A percentile compares a stretch with the other conserved stretches of the same genome.
Conservation (phyloP, 768 basidiomycete species). For the Imleria badia region DNA sequence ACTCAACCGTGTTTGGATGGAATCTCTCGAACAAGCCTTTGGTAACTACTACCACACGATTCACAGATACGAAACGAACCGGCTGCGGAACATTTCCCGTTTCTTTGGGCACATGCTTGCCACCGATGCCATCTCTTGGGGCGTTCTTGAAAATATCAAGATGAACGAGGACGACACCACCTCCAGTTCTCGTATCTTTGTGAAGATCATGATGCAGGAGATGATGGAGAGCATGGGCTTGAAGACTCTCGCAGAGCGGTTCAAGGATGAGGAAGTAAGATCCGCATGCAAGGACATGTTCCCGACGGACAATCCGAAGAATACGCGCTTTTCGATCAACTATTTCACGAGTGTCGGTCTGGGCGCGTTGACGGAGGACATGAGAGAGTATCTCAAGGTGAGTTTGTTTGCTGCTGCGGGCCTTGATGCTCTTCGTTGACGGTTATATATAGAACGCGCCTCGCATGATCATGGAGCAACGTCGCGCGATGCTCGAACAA, state of each 20-base stretch:
- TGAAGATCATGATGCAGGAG: slow-evolving; percentile 96
- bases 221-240: slow-evolving; percentile 94
- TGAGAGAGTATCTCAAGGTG: slow-evolving; percentile 95
- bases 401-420: slow-evolving; percentile 22
- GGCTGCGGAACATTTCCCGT: slow-evolving; percentile 92
- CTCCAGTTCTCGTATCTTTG: slow-evolving; percentile 91
- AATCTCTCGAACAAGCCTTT: slow-evolving; percentile 86
- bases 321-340: slow-evolving; percentile 95
- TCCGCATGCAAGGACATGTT: slow-evolving; percentile 81
- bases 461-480: slow-evolving; percentile 89
- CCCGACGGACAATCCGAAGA: slow-evolving; percentile 94
- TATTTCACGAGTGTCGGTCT: slow-evolving; percentile 96
- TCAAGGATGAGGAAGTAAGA: slow-evolving; percentile 83
- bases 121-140: slow-evolving; percentile 89
- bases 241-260: slow-evolving; percentile 81
- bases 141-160: slow-evolving; percentile 77
- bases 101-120: slow-evolving; percentile 94
- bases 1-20: slow-evolving; percentile 93
- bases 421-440: not conserved
- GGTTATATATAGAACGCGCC: slow-evolving; percentile 74
- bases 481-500: slow-evolving; percentile 81
- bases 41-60: slow-evolving; percentile 90
- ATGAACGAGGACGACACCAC: slow-evolving; percentile 99
- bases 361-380: slow-evolving; percentile 89
- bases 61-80: slow-evolving; percentile 98